Base-by-base conservation (phyloP, 805 yeast genomes). In the Saccharomycopsis sp. region DNA sequence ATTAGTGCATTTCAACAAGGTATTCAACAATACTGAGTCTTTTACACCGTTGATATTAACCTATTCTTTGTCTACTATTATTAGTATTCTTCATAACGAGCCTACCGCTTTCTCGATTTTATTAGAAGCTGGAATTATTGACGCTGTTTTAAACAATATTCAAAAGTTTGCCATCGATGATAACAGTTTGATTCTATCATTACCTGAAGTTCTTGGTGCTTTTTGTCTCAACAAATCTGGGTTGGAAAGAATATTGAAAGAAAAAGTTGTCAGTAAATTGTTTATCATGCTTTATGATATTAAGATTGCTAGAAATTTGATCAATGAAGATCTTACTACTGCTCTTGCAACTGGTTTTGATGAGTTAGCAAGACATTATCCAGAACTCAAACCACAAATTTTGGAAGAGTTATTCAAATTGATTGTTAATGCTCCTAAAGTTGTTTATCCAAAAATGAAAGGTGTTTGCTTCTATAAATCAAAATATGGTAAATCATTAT, bases 51-150 rank as follows among this genome's bases (percentile, higher is more conserved):
- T 74, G 13, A 58, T 84, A 12, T 56, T 83, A 12, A 64, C 83
- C 0, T 64, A 72, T 18, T 69, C 83, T 0, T 56, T 88, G 28
- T 79, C 75, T 45, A 70, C 79, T 10, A 67, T 86, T 17, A 70
- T 79, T 31, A 70, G 70, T 10, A 83, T 86, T 44, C 76, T 88
- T 21, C 89, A 88, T 54, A 82, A 80, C 49, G 96, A 89, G 52
- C 96, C 96, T 6, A 86, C 96, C 0, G 84, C 95, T 3, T 88
- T 70, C 52, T 69, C 81, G 2, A 77, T 88, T 31, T 65, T 88
- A 49, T 77, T 74, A 31, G 97, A 88, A 55, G 79, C 94, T 0
- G 72, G 74, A 1, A 74, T 83, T 1, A 74, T 88, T 28, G 80
- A 79, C 35, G 62, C 73, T 2, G 67, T 87, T 28, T 56, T 87